Base-by-base conservation (phyloP, 495 filamentous ascomycete genomes). In the Penicillium samsonianum region DNA sequence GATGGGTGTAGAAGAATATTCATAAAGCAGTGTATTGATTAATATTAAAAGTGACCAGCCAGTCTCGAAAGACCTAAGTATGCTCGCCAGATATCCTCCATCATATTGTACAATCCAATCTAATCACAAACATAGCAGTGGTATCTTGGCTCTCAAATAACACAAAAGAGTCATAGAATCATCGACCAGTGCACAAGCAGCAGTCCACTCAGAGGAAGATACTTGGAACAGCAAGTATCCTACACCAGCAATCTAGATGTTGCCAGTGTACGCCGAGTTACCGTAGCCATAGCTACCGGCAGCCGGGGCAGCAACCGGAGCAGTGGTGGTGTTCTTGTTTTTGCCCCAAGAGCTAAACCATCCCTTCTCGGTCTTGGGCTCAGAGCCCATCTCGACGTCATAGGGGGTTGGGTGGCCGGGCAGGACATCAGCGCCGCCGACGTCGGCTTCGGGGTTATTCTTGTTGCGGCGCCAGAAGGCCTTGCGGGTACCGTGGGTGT, bases 401-500 rank as follows among this genome's bases (percentile, higher is more conserved):
- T 48, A 50, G 0, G 74, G 75, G 17, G 73, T 74, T 7, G 72
- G 70, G 50, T 76, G 72, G 33, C 53, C 67, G 20, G 69, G 70
- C 17, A 78, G 71, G 38, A 68, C 59, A 43, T 78, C 65, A 17
- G 68, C 64, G 5, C 38, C 61, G 44, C 55, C 67, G 23, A 28
- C 50, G 14, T 16, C 5, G 4, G 63, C 65, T 47, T 75, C 78
- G 40, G 67, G 67, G 62, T 62, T 68, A 52, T 74, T 70, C 70
- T 76, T 76, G 62, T 73, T 80, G 59, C 72, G 73, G 53, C 72
- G 73, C 77, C 80, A 86, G 73, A 61, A 67, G 35, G 74, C 68
- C 26, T 73, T 79, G 58, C 78, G 79, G 50, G 74, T 83, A 50
- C 89, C 90, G 26, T 81, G 84, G 19, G 89, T 91, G 76, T 92